A percentile compares a stretch with the other conserved stretches of the same genome.
Conservation (phyloP, 23 red algal species). For the Gracilaria domingensis region DNA sequence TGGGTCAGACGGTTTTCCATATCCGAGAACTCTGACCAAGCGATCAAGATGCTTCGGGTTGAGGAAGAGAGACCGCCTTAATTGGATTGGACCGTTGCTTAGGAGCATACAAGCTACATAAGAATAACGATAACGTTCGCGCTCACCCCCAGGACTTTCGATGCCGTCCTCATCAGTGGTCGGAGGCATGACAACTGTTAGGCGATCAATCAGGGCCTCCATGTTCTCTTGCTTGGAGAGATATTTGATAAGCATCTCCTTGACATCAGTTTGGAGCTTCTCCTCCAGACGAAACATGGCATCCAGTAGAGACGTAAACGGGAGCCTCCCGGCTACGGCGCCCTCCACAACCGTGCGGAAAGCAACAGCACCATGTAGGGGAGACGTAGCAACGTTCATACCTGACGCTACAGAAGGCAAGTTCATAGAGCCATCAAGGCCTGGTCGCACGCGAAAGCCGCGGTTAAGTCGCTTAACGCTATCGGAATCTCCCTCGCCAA, state of each 20-base stretch:
- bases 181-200: constrained; percentile 55
- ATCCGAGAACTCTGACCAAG: constrained; percentile 55
- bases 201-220: constrained; percentile 68
- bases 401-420: constrained; percentile 18
- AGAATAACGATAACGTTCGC: constrained; percentile 76
- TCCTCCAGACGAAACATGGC: constrained; percentile 80
- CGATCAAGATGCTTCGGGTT: constrained; percentile 78
- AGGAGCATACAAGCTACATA: constrained; percentile 72
- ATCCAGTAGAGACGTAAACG: constrained; percentile 59
- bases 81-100: constrained; percentile 78
- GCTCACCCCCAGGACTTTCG: constrained; percentile 47
- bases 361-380: constrained; percentile 26
- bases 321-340: constrained; percentile 44
- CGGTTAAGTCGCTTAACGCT: constrained; percentile 50
- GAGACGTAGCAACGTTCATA: background rate
- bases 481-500: constrained; percentile 71
- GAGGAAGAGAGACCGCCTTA: constrained; percentile 70
- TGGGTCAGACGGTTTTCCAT: constrained; percentile 64
- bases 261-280: constrained; percentile 55
- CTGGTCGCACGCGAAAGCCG: constrained; percentile 27
- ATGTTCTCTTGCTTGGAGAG: constrained; percentile 65
- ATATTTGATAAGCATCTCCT: constrained; percentile 75
- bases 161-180: constrained; percentile 53
- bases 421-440: constrained; percentile 44
- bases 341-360: constrained; percentile 67